Percentiles rank a stretch among this genome's conserved stretches.
These are phyloP conservation scores for Phascolomyces articulosus DNA, from an alignment of 371 early-diverging fungal genomes.

Conservation along the genomic window DNA sequence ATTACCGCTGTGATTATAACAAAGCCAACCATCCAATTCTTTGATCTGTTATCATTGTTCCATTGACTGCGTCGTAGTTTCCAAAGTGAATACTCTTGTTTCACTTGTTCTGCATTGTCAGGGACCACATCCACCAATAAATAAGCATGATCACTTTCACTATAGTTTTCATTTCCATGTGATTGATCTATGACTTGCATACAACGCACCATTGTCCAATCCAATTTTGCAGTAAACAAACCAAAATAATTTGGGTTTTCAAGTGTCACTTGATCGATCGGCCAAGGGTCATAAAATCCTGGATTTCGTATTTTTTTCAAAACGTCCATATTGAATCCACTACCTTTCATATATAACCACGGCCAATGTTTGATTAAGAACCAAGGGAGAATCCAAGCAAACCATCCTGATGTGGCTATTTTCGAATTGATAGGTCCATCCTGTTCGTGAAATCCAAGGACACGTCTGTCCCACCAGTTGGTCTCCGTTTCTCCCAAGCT, in stretches of 20 bases:
- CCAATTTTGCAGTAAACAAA: constrained; percentile 73
- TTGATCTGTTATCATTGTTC: not conserved
- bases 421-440: constrained; percentile 49
- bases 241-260: constrained; percentile 66
- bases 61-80: constrained; percentile 15
- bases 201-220: constrained; percentile 74
- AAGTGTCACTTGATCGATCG: constrained; percentile 64
- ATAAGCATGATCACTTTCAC: constrained; percentile 77
- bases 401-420: constrained; percentile 41
- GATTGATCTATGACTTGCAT: constrained; percentile 51
- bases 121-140: constrained; percentile 64
- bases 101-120: constrained; percentile 15
- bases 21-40: not conserved
- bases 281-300: constrained; percentile 80
- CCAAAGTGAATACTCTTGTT: constrained; percentile 11
- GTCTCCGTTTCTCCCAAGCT: constrained; percentile 72
- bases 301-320: constrained; percentile 66
- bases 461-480: constrained; percentile 70
- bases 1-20: not conserved
- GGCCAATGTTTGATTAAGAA: not conserved
- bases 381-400: constrained; percentile 2
- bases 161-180: constrained; percentile 70
- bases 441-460: constrained; percentile 47
- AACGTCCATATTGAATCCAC: constrained; percentile 54
- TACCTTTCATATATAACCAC: constrained; percentile 17